Evolutionary conservation across 139 green algal genomes (phyloP).

Genomic region (Chlamydomonas incerta): DNA sequence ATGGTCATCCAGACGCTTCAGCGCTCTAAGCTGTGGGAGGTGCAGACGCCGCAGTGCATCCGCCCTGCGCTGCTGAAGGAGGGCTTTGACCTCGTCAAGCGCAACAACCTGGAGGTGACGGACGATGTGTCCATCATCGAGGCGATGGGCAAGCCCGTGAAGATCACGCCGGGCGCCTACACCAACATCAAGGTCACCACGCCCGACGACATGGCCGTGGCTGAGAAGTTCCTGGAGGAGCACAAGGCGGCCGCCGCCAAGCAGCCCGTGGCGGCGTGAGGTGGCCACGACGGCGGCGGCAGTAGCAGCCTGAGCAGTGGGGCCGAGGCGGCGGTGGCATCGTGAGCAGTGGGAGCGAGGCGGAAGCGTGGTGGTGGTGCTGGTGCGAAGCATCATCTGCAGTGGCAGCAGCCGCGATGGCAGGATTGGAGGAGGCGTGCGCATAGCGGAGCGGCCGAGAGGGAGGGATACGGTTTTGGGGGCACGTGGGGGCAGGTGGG

Average conservation of each 20-base stretch:
- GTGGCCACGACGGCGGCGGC: too few species aligned
- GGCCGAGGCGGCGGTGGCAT: too few species aligned
- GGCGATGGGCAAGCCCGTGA: conserved; percentile 90
- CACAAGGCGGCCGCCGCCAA: neutral
- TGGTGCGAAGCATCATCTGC: too few species aligned
- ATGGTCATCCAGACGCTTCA: conserved; percentile 92
- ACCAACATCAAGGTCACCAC: conserved; percentile 98
- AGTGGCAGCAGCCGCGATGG: too few species aligned
- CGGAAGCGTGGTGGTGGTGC: too few species aligned
- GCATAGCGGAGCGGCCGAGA: too few species aligned
- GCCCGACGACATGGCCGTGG: conserved; percentile 89
- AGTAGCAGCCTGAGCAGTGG: neutral
- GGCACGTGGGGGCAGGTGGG: too few species aligned
- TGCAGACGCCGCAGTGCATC: conserved; percentile 97
- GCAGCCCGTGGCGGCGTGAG: conserved; percentile 10
- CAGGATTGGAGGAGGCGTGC: too few species aligned
- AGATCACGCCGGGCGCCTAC: conserved; percentile 93
- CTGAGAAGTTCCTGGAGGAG: conserved; percentile 84
- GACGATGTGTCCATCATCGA: conserved; percentile 99
- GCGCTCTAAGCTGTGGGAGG: conserved; percentile 93
- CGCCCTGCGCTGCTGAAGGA: conserved; percentile 80
- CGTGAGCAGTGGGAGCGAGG: too few species aligned
- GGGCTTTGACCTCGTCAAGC: conserved; percentile 88
- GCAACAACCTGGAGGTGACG: conserved; percentile 90
- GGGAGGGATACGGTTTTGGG: too few species aligned